Conservation (phyloP, 345 rosid genomes). For the Cardamine occulta region DNA sequence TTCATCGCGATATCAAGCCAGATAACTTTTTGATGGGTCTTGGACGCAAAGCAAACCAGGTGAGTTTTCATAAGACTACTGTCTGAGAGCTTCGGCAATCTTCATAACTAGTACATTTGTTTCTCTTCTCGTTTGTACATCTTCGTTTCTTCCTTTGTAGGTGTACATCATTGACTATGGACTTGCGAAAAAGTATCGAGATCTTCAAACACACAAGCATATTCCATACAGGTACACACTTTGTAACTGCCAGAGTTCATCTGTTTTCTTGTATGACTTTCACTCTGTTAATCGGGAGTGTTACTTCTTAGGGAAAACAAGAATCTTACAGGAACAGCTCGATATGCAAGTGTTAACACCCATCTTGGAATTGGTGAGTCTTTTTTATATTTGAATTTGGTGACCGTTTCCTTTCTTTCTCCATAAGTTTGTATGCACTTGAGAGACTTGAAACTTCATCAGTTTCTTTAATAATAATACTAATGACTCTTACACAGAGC, state of each 20-base stretch:
- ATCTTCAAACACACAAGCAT: conserved; percentile 49
- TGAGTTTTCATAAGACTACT: conserved; percentile 19
- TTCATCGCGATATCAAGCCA: conserved; percentile 98
- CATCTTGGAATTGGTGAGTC: conserved; percentile 91
- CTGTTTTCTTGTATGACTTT: conserved; percentile 13
- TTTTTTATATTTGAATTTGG: not conserved
- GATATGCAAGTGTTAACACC: conserved; percentile 95
- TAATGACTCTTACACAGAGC: conserved; percentile 59
- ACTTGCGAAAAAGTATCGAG: conserved; percentile 46
- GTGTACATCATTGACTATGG: conserved; percentile 50
- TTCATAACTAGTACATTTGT: not conserved
- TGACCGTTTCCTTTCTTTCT: not conserved
- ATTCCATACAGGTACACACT: conserved; percentile 43
- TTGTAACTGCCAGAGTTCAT: conserved; percentile 1
- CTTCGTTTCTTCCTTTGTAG: conserved; percentile 25
- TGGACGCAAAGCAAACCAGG: conserved; percentile 98
- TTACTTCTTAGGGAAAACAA: conserved; percentile 79
- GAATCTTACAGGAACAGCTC: conserved; percentile 96
- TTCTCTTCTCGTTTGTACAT: not conserved
- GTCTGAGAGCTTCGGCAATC: not conserved
- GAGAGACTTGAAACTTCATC: conserved; percentile 19
- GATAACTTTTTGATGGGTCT: conserved; percentile 98
- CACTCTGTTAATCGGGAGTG: conserved; percentile 18
- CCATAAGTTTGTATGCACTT: conserved; percentile 1
- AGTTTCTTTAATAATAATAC: conserved; percentile 12